Conservation (phyloP, 495 filamentous ascomycete genomes). For the Paragyromitra xinjiangensis region DNA sequence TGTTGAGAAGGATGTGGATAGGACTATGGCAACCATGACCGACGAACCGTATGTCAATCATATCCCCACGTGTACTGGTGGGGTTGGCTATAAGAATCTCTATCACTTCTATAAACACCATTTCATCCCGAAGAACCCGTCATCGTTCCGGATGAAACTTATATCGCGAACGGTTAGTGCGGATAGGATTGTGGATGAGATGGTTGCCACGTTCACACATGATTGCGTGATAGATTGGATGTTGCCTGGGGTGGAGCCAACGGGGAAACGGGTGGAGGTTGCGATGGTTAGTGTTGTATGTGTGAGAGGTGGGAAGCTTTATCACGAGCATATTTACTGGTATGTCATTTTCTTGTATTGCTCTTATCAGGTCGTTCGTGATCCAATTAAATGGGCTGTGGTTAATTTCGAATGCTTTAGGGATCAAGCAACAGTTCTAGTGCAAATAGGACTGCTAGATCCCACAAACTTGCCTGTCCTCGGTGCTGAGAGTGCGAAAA, state of each 20-base stretch:
- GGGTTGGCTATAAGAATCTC: slow-evolving; percentile 73
- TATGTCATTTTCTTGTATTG: background rate
- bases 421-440: slow-evolving; percentile 81
- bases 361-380: background rate
- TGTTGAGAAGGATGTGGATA: slow-evolving; percentile 63
- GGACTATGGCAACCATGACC: slow-evolving; percentile 70
- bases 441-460: slow-evolving; percentile 79
- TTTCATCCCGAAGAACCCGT: slow-evolving; percentile 76
- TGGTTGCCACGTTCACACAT: slow-evolving; percentile 73
- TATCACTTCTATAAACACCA: slow-evolving; percentile 75
- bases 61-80: slow-evolving; percentile 71
- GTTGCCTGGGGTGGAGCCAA: slow-evolving; percentile 78
- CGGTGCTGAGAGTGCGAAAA: slow-evolving; percentile 71
- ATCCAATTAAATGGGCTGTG: background rate
- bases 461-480: slow-evolving; percentile 75
- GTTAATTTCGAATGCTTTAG: slow-evolving; percentile 10
- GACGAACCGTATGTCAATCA: slow-evolving; percentile 70
- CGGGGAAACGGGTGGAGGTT: slow-evolving; percentile 71
- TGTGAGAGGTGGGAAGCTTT: slow-evolving; percentile 75
- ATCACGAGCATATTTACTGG: slow-evolving; percentile 87
- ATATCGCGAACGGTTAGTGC: slow-evolving; percentile 73
- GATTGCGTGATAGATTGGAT: slow-evolving; percentile 79
- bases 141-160: slow-evolving; percentile 72
- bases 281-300: slow-evolving; percentile 79
- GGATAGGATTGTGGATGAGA: slow-evolving; percentile 68